These are phyloP conservation scores for Cladosporium oxysporum DNA, from an alignment of 2,329 filamentous ascomycete genomes.

Conservation along the genomic window DNA sequence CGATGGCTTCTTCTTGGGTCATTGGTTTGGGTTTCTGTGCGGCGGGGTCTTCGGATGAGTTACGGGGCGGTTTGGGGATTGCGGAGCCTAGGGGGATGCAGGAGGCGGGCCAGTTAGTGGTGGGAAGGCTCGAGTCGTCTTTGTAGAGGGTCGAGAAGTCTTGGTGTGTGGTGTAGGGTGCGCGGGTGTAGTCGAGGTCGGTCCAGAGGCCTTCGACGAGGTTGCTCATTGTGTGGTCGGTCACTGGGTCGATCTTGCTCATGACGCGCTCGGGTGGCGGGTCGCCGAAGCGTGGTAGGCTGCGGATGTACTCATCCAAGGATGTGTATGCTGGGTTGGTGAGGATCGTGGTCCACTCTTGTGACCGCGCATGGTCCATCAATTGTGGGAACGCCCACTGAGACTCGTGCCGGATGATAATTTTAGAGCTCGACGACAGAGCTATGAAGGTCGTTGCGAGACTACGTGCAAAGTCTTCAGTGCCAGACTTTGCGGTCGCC, in stretches of 20 bases:
- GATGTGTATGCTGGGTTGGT: constrained; percentile 45
- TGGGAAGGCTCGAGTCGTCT: constrained; percentile 26
- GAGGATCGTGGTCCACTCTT: constrained; percentile 40
- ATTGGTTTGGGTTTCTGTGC: constrained; percentile 20
- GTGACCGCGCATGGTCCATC: constrained; percentile 42
- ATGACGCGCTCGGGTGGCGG: constrained; percentile 42
- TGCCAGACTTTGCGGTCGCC: constrained; percentile 40
- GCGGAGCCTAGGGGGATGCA: constrained; percentile 38
- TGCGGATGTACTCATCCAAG: constrained; percentile 47
- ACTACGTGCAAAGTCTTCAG: constrained; percentile 41
- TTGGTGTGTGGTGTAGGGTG: constrained; percentile 37
- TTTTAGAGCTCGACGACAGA: constrained; percentile 51
- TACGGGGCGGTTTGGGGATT: constrained; percentile 12
- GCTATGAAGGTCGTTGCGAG: constrained; percentile 47
- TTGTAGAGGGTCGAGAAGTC: constrained; percentile 45
- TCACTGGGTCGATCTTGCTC: constrained; percentile 45
- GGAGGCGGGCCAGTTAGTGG: constrained; percentile 27
- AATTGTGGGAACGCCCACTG: constrained; percentile 51
- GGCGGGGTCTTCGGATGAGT: constrained; percentile 15
- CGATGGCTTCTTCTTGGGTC: constrained; percentile 24
- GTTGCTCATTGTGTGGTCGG: constrained; percentile 46
- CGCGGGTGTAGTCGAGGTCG: constrained; percentile 45
- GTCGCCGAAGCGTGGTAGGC: constrained; percentile 45
- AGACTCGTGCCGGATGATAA: constrained; percentile 56
- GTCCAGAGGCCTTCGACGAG: constrained; percentile 51